Base-by-base conservation (phyloP, 1,139 yeast genomes). In the Suhomyces ambrosiae region DNA sequence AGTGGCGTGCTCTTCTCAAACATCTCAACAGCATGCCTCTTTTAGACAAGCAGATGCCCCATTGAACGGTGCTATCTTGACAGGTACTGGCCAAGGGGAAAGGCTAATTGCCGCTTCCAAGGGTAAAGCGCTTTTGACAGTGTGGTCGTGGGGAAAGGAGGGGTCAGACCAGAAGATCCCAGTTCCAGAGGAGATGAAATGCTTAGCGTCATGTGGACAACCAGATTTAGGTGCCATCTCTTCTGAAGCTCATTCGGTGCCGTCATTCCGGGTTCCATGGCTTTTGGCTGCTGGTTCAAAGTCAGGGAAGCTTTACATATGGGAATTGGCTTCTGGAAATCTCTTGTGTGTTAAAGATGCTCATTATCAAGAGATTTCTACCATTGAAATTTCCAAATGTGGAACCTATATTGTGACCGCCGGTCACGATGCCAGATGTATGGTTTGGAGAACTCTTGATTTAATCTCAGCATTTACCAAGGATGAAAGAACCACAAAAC, bases 251-350 rank as follows among this genome's bases (percentile, higher is more conserved):
- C 48, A 43, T 35, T 22, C 40, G 12, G 41, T 57, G 18, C 62
- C 74, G 19, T 46, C 54, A 28, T 76, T 71, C 54, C 62, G 77
- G 45, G 57, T 74, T 30, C 85, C 86, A 10, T 87, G 87, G 80
- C 63, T 90, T 26, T 73, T 83, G 8, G 83, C 79, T 3, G 95
- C 86, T 46, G 87, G 89, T 37, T 72, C 92, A 35, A 58, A 69
- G 42, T 56, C 82, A 11, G 98, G 97, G 10, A 77, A 82, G 51
- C 50, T 92, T 15, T 86, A 85, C 54, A 60, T 90, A 3, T 92
- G 98, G 97, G 96, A 87, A 50, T 54, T 88, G 37, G 60, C 73
- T n/a, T 82, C 94, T 3, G 97, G 98, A 1, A 66, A 79, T 32
- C 67, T 92, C 41, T 53, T 90, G 24, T 72, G 79, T 44, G 92